A percentile compares a stretch with the other conserved stretches of the same genome.
phyloP scores from a whole-genome alignment of 2,329 filamentous ascomycete genomes.

The Rhynchosporium graminicola region DNA sequence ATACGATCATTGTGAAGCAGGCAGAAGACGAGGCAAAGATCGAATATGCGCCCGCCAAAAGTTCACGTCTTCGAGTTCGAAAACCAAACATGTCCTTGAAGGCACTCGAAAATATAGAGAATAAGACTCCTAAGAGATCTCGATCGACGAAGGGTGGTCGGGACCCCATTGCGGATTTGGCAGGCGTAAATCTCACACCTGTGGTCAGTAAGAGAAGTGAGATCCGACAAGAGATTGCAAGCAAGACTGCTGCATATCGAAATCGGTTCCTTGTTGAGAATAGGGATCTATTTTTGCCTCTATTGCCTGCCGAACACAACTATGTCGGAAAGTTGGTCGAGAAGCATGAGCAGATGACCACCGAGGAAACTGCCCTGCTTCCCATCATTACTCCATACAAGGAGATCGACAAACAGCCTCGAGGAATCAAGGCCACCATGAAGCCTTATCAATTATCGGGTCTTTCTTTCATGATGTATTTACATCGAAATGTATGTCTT shows the following conservation, averaged over 20 bases:
- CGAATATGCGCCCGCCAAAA: conserved; percentile 22
- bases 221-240: conserved; percentile 38
- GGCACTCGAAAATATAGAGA: conserved; percentile 29
- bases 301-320: conserved; percentile 40
- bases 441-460: conserved; percentile 54
- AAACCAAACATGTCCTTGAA: conserved; percentile 35
- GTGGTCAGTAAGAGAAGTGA: conserved; percentile 33
- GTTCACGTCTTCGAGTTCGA: conserved; percentile 25
- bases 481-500: conserved; percentile 43
- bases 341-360: conserved; percentile 32
- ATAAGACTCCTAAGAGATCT: conserved; percentile 8
- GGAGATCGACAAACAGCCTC: conserved; percentile 36
- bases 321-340: conserved; percentile 40
- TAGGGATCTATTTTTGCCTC: conserved; percentile 39
- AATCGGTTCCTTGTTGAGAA: conserved; percentile 41
- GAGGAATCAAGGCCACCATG: conserved; percentile 49
- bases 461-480: conserved; percentile 50
- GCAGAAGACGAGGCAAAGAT: conserved; percentile 22
- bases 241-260: conserved; percentile 35
- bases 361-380: conserved; percentile 30
- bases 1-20: conserved; percentile 6
- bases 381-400: conserved; percentile 35
- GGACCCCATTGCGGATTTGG: conserved; percentile 23
- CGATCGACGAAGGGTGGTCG: conserved; percentile 17
- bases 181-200: conserved; percentile 29